Evolutionary conservation across 2,329 filamentous ascomycete species (phyloP).

Genomic region (Fusarium pseudograminearum): DNA sequence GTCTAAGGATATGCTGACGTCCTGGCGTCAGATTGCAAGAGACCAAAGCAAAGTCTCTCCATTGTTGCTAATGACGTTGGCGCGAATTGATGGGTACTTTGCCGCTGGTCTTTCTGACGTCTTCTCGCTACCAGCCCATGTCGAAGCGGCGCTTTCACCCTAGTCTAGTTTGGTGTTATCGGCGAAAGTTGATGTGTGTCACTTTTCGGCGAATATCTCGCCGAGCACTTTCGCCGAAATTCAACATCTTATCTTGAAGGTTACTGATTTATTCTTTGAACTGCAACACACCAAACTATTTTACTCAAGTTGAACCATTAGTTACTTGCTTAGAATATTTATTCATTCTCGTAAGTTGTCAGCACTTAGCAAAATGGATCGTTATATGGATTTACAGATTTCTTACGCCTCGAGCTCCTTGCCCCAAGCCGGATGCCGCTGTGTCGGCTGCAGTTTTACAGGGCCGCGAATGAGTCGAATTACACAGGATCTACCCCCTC

Average conservation of each 20-base stretch:
- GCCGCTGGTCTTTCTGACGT: neutral
- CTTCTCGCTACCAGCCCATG: neutral
- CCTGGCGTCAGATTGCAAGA: neutral
- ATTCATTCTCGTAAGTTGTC: fast-evolving
- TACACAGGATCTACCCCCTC: neutral
- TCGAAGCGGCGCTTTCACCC: neutral
- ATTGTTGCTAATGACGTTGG: neutral
- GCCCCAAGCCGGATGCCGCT: fast-evolving
- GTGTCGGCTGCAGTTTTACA: neutral
- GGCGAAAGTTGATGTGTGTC: neutral
- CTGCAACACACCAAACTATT: neutral
- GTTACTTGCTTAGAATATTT: fast-evolving
- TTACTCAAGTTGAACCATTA: neutral
- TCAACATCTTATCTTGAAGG: fast-evolving
- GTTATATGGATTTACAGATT: neutral
- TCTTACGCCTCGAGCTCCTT: neutral
- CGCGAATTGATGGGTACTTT: neutral
- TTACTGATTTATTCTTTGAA: neutral
- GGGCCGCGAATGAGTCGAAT: neutral
- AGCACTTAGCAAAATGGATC: neutral
- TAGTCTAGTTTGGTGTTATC: fast-evolving
- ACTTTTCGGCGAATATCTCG: neutral
- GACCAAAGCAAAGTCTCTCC: neutral
- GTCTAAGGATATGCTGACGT: neutral
- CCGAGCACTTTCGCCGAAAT: neutral